phyloP scores from a whole-genome alignment of 768 basidiomycete species.

The Pisolithus sp. region DNA sequence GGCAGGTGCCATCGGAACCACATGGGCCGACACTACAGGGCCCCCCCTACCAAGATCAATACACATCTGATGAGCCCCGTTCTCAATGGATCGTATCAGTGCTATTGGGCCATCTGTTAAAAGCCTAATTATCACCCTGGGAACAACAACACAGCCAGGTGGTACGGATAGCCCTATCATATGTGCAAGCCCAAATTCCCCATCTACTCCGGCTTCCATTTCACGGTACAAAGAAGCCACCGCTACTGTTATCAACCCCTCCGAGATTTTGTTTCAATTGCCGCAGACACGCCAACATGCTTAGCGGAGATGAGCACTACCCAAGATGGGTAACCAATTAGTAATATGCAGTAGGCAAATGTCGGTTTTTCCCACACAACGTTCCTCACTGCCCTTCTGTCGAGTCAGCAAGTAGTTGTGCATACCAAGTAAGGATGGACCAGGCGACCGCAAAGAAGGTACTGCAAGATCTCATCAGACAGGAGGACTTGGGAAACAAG shows the following conservation, averaged over 20 bases:
- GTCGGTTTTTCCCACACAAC: neutral
- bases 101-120: neutral
- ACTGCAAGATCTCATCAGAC: conserved; percentile 68
- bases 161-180: no score
- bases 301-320: no score
- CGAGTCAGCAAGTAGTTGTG: no score
- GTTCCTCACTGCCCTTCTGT: no score
- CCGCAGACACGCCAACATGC: neutral
- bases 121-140: neutral
- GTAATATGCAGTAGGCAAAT: no score
- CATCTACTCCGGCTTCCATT: neutral
- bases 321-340: no score
- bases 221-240: neutral
- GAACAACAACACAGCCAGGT: no score
- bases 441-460: conserved; percentile 63
- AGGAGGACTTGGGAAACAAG: conserved; percentile 69
- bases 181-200: no score
- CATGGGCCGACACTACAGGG: neutral
- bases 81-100: neutral
- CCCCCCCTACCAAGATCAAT: neutral
- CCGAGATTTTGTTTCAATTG: neutral
- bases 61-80: neutral
- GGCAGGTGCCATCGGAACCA: neutral
- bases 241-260: neutral
- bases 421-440: conserved; percentile 28